Base-by-base conservation (phyloP, 345 rosid genomes). In the Raphanus sativus region DNA sequence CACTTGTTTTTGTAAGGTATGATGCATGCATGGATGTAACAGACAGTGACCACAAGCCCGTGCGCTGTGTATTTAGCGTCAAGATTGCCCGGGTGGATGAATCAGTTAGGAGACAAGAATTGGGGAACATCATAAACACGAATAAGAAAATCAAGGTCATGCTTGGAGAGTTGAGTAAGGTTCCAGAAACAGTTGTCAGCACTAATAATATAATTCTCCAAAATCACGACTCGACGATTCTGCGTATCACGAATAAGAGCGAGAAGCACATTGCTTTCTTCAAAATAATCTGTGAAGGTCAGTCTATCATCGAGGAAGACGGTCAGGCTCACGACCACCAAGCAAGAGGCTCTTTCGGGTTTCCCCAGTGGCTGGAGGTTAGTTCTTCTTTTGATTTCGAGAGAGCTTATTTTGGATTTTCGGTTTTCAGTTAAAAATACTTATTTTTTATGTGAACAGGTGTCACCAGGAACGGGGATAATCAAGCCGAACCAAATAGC, bases 31-130 rank as follows among this genome's bases (percentile, higher is more conserved):
- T 91, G 94, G 97, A 89, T 63, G 97, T 91, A 32, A 84, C 86
- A 28, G 97, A 89, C 85, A 91, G 97, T 82, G 97, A 91, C 79
- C 94, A 91, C 87, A 91, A 91, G 83, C 97, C 97, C 5, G 92
- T 91, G 24, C 87, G 91, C 34, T 89, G 94, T 76, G 56, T 86
- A 67, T 91, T 89, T 69, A 76, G 67, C 68, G 83, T 89, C 34
- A 86, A 88, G 71, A 74, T 91, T 28, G 88, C 94, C 60, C 91
- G 85, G 25, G 86, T 89, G 32, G 97, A 89, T 62, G 90, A 90
- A 73, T 91, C 94, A 67, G 84, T 88, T 4, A 85, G 92, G 85
- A 86, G 97, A 75, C 88, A 89, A 84, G 90, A 87, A 69, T 83
- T 86, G 56, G 94, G 92, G 38, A 81, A 85, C 29, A 83, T 87